Evolutionary conservation across 2,329 filamentous ascomycete genomes (phyloP).

Genomic region (Colletotrichum sp.): DNA sequence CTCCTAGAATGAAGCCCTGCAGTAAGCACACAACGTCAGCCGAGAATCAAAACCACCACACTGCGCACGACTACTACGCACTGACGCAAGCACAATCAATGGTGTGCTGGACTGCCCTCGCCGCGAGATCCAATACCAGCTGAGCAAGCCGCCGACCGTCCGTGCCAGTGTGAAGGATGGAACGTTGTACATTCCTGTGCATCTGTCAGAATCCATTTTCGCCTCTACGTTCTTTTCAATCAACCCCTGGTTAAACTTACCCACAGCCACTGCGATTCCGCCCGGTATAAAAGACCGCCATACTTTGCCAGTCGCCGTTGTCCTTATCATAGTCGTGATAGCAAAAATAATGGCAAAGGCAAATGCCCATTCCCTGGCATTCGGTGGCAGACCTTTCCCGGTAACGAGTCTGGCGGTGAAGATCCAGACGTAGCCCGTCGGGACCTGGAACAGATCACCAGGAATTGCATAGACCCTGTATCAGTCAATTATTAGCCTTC

Average conservation of each 20-base stretch:
- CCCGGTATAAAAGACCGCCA: conserved; percentile 86
- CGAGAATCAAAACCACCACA: background rate
- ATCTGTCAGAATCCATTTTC: background rate
- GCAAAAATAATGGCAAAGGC: conserved; percentile 79
- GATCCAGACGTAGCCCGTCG: conserved; percentile 96
- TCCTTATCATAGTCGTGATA: conserved; percentile 71
- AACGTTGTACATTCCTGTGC: conserved; percentile 90
- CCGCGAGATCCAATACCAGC: conserved; percentile 76
- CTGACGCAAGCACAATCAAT: conserved; percentile 84
- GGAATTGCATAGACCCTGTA: conserved; percentile 83
- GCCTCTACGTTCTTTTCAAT: background rate
- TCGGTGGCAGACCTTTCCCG: conserved; percentile 82
- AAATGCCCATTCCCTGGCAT: conserved; percentile 81
- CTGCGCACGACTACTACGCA: conserved; percentile 36
- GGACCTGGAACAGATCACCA: conserved; percentile 88
- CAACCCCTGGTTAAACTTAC: conserved; percentile 40
- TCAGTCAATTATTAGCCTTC: too few species aligned
- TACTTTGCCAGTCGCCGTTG: conserved; percentile 55
- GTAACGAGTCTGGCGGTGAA: conserved; percentile 95
- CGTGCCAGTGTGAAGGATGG: conserved; percentile 93
- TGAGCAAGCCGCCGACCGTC: conserved; percentile 75
- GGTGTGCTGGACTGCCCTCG: conserved; percentile 65
- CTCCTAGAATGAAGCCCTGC: conserved; percentile 86
- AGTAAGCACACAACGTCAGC: background rate
- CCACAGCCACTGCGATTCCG: conserved; percentile 94